A percentile compares a stretch with the other conserved stretches of the same genome.
Evolutionary conservation across 2,329 filamentous ascomycete species (phyloP).

Genomic region (Sarocladium oryzae): DNA sequence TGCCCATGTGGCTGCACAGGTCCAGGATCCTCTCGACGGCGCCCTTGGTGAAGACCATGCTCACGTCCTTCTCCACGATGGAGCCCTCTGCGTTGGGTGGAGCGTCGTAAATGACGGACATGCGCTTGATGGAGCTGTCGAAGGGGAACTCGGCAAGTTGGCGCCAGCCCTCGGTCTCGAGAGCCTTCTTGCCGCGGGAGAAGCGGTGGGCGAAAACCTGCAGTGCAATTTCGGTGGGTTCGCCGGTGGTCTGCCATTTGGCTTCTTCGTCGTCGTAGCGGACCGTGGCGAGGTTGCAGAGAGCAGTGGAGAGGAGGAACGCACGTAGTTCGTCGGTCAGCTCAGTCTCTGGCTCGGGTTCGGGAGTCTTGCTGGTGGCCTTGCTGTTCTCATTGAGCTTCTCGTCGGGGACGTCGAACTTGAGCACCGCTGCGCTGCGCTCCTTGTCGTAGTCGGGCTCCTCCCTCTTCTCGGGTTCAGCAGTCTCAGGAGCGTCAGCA

Average conservation of each 20-base stretch:
- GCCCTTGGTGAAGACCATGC: conserved; percentile 55
- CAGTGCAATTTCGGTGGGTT: conserved; percentile 70
- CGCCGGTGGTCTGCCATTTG: conserved; percentile 61
- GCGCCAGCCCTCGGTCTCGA: conserved; percentile 50
- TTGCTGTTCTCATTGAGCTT: conserved; percentile 34
- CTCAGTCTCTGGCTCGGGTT: conserved; percentile 31
- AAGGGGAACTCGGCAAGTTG: conserved; percentile 70
- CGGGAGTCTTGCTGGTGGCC: conserved; percentile 18
- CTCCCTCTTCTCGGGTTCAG: conserved; percentile 32
- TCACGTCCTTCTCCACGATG: conserved; percentile 35
- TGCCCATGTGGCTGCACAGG: conserved; percentile 43
- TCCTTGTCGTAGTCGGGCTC: conserved; percentile 53
- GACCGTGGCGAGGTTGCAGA: conserved; percentile 61
- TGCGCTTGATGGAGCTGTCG: conserved; percentile 70
- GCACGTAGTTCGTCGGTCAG: conserved; percentile 44
- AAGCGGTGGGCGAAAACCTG: conserved; percentile 71
- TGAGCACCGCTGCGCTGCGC: conserved; percentile 53
- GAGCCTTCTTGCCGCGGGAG: conserved; percentile 46
- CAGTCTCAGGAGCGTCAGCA: conserved; percentile 25
- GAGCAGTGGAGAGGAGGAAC: conserved; percentile 50
- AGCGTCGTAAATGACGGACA: conserved; percentile 66
- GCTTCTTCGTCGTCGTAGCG: conserved; percentile 46
- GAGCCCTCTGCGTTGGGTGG: conserved; percentile 32
- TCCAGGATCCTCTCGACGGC: conserved; percentile 56
- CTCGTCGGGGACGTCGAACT: conserved; percentile 56